A percentile compares a stretch with the other conserved stretches of the same genome.
These are phyloP conservation scores for Lactarius deliciosus DNA, from an alignment of 768 basidiomycete species.

Conservation along the genomic window DNA sequence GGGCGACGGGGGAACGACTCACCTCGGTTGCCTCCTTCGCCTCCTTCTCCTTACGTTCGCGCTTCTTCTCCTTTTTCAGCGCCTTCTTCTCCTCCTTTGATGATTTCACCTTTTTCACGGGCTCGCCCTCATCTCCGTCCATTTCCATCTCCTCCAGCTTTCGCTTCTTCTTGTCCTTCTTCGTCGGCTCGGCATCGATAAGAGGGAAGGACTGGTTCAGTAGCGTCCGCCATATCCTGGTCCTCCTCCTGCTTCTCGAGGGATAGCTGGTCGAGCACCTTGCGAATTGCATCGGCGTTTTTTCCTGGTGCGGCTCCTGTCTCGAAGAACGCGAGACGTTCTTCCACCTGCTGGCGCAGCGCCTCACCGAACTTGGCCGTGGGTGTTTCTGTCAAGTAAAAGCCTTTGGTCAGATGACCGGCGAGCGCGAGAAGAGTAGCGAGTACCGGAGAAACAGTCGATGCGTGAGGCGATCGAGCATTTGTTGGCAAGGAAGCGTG, in stretches of 20 bases:
- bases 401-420: background rate
- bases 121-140: conserved; percentile 53
- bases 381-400: conserved; percentile 59
- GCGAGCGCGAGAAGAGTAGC: background rate
- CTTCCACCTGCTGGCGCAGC: conserved; percentile 90
- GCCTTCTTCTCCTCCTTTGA: conserved; percentile 88
- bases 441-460: conserved; percentile 84
- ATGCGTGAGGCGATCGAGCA: conserved; percentile 96
- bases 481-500: conserved; percentile 98
- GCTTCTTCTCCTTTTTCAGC: conserved; percentile 73
- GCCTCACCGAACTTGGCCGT: conserved; percentile 95
- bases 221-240: conserved; percentile 45
- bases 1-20: conserved; percentile 26
- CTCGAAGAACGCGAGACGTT: conserved; percentile 92
- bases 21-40: conserved; percentile 48
- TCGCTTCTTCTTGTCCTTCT: conserved; percentile 44
- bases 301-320: conserved; percentile 85
- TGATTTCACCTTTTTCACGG: conserved; percentile 70
- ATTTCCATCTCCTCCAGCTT: conserved; percentile 68
- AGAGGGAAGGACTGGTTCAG: conserved; percentile 58
- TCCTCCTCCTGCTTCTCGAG: conserved; percentile 63
- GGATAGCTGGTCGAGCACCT: conserved; percentile 77
- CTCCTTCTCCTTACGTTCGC: conserved; percentile 52
- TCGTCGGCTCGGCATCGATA: conserved; percentile 49
- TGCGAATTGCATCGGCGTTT: conserved; percentile 89